phyloP scores from a whole-genome alignment of 225 moss, liverwort and hornwort genomes.

The Pseudoscleropodium purum region DNA sequence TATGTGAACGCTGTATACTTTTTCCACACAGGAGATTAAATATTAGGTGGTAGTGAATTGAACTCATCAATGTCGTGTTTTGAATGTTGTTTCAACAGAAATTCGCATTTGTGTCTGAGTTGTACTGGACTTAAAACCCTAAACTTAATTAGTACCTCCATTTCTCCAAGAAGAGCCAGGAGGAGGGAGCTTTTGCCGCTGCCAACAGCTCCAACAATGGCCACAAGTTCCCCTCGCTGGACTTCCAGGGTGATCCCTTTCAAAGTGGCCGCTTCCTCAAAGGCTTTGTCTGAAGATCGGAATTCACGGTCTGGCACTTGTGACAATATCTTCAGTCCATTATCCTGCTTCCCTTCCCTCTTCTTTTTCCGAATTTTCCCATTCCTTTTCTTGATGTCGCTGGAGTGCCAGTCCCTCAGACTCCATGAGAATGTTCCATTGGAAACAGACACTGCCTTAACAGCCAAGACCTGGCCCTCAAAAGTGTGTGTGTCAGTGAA shows the following conservation, averaged over 20 bases:
- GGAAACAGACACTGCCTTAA: conserved; percentile 12
- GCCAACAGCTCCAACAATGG: conserved; percentile 71
- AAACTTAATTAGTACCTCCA: conserved; percentile 34
- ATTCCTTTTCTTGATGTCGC: background rate
- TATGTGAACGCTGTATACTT: too few relatives aligned
- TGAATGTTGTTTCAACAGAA: background rate
- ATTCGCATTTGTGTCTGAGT: background rate
- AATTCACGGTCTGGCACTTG: background rate
- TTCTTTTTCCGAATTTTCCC: background rate
- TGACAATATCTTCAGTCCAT: background rate
- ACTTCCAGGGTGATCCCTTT: conserved; percentile 30
- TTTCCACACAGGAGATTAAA: background rate
- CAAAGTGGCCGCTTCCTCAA: conserved; percentile 5
- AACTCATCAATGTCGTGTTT: too few relatives aligned
- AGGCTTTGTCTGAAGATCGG: background rate
- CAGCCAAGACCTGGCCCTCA: conserved; percentile 1
- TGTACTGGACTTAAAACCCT: background rate
- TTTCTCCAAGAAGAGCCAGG: conserved; percentile 63
- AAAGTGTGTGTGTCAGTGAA: background rate
- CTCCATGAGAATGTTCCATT: conserved; percentile 56
- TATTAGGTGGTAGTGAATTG: background rate
- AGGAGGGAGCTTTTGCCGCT: conserved; percentile 77
- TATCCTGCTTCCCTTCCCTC: background rate
- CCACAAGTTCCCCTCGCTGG: conserved; percentile 41
- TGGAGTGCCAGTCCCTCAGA: background rate